Conservation (phyloP, 208 protist species). For the Acanthamoeba lenticulata region DNA sequence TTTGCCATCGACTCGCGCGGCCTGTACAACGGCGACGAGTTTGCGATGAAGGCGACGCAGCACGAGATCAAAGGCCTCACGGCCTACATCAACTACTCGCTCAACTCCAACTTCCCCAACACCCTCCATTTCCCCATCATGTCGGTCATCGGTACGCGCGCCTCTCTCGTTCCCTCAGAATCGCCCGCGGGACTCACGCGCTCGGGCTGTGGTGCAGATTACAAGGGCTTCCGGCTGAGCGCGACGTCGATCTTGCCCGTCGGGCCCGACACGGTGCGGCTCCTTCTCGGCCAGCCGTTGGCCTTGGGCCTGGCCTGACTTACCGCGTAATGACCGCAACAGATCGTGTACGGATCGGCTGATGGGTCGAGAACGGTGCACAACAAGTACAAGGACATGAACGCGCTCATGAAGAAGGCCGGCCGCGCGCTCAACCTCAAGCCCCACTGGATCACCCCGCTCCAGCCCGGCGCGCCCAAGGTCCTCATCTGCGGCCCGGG, state of each 20-base stretch:
- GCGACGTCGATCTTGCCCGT: constrained; percentile 17
- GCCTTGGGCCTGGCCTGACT: neutral
- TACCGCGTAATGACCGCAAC: neutral
- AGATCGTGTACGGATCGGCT: constrained; percentile 44
- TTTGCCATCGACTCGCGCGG: neutral
- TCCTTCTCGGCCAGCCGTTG: too few species aligned
- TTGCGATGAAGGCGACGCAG: constrained; percentile 43
- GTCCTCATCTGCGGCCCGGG: constrained; percentile 17
- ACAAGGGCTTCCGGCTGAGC: constrained; percentile 38
- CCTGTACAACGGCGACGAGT: constrained; percentile 29
- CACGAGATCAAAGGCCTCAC: constrained; percentile 68
- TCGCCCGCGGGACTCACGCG: neutral
- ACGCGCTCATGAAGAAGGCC: constrained; percentile 64
- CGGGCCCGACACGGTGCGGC: neutral
- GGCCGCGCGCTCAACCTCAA: constrained; percentile 41
- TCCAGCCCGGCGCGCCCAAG: neutral
- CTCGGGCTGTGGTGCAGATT: neutral
- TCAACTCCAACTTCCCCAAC: neutral
- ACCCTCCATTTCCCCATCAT: constrained; percentile 33
- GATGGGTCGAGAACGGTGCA: neutral
- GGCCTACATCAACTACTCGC: constrained; percentile 50
- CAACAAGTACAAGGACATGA: constrained; percentile 33
- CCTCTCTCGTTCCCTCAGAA: neutral
- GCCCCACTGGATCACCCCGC: neutral
- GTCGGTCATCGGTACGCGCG: constrained; percentile 17